Percentiles rank a stretch among this genome's conserved stretches.
Conservation (phyloP, 371 early-diverging fungal genomes). For the Rhizopus sp. region DNA sequence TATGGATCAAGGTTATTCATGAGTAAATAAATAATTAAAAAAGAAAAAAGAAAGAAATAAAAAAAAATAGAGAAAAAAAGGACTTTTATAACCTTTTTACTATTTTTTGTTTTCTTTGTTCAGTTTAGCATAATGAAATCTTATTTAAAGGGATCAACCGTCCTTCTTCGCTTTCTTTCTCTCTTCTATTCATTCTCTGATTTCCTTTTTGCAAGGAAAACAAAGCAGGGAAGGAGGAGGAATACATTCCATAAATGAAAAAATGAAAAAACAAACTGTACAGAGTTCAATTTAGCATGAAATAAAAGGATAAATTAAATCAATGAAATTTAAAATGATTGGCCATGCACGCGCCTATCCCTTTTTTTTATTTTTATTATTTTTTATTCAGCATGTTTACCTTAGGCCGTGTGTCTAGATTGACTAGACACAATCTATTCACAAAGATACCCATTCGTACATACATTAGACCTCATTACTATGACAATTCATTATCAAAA, state of each 20-base stretch:
- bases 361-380: neutral
- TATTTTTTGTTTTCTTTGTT: neutral
- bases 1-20: no score
- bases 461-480: slow-evolving; percentile 41
- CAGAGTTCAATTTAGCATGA: neutral
- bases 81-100: neutral
- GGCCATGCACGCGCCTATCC: no score
- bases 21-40: neutral
- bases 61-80: neutral
- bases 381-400: neutral
- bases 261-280: neutral
- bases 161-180: no score
- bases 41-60: slow-evolving; percentile 6
- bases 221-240: no score
- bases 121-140: neutral
- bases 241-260: no score
- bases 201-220: no score
- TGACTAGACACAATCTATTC: neutral
- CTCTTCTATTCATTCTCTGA: no score
- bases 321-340: no score
- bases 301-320: no score
- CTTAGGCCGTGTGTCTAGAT: neutral
- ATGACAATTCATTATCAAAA: slow-evolving; percentile 25
- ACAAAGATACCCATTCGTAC: neutral
- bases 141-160: neutral